Conservation (phyloP, 176 grass and related monocot genomes). For the Oryza meridionalis region DNA sequence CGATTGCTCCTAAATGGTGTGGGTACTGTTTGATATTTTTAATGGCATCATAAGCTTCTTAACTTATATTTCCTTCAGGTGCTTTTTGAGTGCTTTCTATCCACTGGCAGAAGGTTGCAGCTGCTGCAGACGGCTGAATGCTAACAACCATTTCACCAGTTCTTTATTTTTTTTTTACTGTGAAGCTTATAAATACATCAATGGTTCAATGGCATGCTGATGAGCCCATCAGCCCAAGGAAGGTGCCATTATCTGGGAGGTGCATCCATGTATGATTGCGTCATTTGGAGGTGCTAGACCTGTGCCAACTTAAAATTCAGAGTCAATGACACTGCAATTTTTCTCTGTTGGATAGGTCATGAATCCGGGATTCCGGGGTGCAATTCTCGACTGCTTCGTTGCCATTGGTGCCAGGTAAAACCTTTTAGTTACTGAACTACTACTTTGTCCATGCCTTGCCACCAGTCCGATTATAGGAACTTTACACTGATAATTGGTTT, state of each 20-base stretch:
- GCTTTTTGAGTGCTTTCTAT: not conserved
- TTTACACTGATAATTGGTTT: not conserved
- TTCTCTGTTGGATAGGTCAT: not conserved
- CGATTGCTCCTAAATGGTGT: not conserved
- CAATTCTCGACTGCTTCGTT: conserved; percentile 26
- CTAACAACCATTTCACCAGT: conserved; percentile 3
- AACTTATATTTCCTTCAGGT: not conserved
- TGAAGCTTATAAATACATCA: not conserved
- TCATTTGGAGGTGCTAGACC: not conserved
- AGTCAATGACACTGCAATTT: not conserved
- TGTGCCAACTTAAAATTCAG: conserved; percentile 10
- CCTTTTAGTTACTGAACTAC: conserved; percentile 1
- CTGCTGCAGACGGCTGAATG: not conserved
- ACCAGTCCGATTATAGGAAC: not conserved
- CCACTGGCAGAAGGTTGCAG: not conserved
- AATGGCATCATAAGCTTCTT: not conserved
- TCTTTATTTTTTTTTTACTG: not conserved
- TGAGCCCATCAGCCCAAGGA: not conserved
- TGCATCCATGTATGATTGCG: not conserved
- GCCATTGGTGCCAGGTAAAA: conserved; percentile 7
- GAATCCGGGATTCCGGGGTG: not conserved
- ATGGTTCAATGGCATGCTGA: not conserved
- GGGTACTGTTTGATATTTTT: not conserved
- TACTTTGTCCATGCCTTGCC: conserved; percentile 10
- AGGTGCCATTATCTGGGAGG: not conserved